Percentiles rank a stretch among this genome's conserved stretches.
phyloP scores from a whole-genome alignment of 176 grass and related monocot species.

The Luzula sylvatica region DNA sequence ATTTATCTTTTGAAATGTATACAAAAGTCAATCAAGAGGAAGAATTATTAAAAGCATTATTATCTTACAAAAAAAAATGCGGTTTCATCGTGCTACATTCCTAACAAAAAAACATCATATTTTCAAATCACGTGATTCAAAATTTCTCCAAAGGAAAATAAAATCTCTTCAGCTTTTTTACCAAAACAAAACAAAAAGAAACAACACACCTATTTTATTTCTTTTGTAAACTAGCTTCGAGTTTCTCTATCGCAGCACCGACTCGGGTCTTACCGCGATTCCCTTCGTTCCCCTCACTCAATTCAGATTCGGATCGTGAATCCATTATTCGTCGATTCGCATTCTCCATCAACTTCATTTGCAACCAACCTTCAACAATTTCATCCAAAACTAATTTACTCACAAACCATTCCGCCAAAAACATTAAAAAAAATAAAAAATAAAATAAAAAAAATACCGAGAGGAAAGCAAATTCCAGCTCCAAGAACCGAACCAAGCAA shows the following conservation, averaged over 20 bases:
- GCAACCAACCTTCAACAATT: slow-evolving; percentile 64
- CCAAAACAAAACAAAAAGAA: not conserved
- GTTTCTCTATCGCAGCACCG: slow-evolving; percentile 70
- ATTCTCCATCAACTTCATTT: slow-evolving; percentile 84
- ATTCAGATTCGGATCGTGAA: slow-evolving; percentile 27
- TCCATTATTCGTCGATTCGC: slow-evolving; percentile 49
- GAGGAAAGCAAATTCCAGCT: slow-evolving; percentile 84
- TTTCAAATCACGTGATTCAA: too few relatives aligned
- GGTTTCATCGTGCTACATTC: too few relatives aligned
- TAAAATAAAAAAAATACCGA: slow-evolving; percentile 43
- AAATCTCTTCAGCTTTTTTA: too few relatives aligned
- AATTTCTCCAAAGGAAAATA: too few relatives aligned
- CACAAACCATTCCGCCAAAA: not conserved
- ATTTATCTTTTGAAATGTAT: too few relatives aligned
- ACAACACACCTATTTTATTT: slow-evolving; percentile 18
- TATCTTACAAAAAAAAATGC: too few relatives aligned
- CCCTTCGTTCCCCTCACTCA: slow-evolving; percentile 19
- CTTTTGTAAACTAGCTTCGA: slow-evolving; percentile 68
- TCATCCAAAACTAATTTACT: slow-evolving; percentile 12
- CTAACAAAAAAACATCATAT: too few relatives aligned
- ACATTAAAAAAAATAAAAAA: not conserved
- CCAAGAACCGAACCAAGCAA: slow-evolving; percentile 68
- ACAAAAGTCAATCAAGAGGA: too few relatives aligned
- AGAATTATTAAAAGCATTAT: too few relatives aligned
- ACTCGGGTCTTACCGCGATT: slow-evolving; percentile 41